Evolutionary conservation across 306 rosid genomes (phyloP), one percentile per base, ranked within the genome.

Genomic region (Crataegus laevigata): DNA sequence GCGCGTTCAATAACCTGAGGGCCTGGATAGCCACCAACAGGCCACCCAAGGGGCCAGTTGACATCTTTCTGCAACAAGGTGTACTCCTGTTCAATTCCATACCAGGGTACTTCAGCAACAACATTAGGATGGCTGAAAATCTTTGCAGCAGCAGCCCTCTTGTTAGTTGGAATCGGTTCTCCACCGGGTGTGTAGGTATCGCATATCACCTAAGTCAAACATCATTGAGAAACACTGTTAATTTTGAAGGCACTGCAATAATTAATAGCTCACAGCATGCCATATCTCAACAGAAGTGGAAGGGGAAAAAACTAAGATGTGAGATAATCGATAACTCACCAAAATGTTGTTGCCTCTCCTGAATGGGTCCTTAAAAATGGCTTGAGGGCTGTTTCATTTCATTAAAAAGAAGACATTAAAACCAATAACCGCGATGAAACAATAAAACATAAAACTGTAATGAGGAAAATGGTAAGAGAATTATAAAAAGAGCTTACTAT

Each of bases 31-130:
- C 98, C 98, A 47, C 97, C 97, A 36, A 82, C 1, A 0, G 98
- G 98, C 98, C 98, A 93, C 30, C 98, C 98, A 17, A 91, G 32
- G 17, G 98, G 98, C 98, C 98, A 93, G 3, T 83, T 71, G 45
- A 79, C 75, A 55, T 89, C 89, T 77, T 91, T 93, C 80, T 93
- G 96, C 87, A 93, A 66, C 93, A 93, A 87, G 80, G 93, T 93
- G 85, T 93, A 93, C 85, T 93, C 98, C 47, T 93, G 98, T 84
- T 93, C 98, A 64, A 93, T 82, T 40, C 98, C 98, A 73, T 84
- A 93, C 96, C 96, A 91, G 42, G 96, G 78, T 29, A 57, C 91
- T 82, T 91, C 96, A 60, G 85, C 88, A 69, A 3, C 87, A 77
- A 90, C 96, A 26, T 85, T 82, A 54, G 88, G 93, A 50, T 88